A percentile compares a stretch with the other conserved stretches of the same genome.
phyloP scores from a whole-genome alignment of 2,329 filamentous ascomycete genomes.

The Septoria petroselini region DNA sequence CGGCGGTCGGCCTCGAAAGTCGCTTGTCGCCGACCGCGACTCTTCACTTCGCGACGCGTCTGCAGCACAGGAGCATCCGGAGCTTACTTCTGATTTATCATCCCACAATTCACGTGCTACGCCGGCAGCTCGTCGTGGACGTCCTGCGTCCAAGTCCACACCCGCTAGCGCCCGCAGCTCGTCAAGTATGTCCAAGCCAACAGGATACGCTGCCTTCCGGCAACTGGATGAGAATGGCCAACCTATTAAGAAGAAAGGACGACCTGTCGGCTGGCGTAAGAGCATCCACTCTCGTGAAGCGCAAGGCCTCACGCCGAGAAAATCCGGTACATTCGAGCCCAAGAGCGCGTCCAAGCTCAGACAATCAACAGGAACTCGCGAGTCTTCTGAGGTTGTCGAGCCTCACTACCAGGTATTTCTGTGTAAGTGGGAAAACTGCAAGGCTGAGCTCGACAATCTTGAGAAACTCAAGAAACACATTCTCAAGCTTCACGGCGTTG shows the following conservation, averaged over 20 bases:
- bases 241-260: slow-evolving; percentile 44
- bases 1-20: slow-evolving; percentile 10
- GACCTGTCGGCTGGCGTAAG: slow-evolving; percentile 52
- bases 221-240: slow-evolving; percentile 36
- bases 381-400: slow-evolving; percentile 19
- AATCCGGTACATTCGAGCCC: slow-evolving; percentile 17
- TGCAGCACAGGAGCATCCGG: slow-evolving; percentile 4
- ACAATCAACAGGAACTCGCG: slow-evolving; percentile 17
- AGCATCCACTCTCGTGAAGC: slow-evolving; percentile 43
- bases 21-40: slow-evolving; percentile 7
- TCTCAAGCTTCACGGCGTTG: slow-evolving; percentile 52
- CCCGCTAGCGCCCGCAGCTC: background rate
- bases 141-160: slow-evolving; percentile 4
- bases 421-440: slow-evolving; percentile 59
- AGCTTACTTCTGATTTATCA: slow-evolving; percentile 13
- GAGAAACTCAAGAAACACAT: slow-evolving; percentile 59
- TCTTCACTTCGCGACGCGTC: slow-evolving; percentile 18
- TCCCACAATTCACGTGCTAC: slow-evolving; percentile 6
- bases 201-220: slow-evolving; percentile 47
- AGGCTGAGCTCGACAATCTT: slow-evolving; percentile 60
- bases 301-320: slow-evolving; percentile 30
- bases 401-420: slow-evolving; percentile 49
- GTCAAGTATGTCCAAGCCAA: slow-evolving; percentile 16
- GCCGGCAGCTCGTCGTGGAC: slow-evolving; percentile 2
- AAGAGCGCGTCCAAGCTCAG: slow-evolving; percentile 20